Base-by-base conservation (phyloP, 2,329 filamentous ascomycete species). In the Pestalotiopsis sp. region DNA sequence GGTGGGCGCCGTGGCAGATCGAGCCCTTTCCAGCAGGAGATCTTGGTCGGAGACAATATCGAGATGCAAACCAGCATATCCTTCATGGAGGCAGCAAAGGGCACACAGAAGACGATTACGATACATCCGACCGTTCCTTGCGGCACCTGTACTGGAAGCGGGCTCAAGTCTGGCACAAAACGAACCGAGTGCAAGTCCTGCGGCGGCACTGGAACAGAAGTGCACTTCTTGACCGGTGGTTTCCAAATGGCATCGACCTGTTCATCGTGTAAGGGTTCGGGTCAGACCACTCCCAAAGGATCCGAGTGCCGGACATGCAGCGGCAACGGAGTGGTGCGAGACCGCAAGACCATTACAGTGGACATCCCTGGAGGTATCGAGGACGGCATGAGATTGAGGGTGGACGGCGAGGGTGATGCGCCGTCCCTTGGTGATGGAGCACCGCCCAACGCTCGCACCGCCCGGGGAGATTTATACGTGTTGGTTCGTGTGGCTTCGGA, bases 161-260 rank as follows among this genome's bases (percentile, higher is more conserved):
- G 96, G 0, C 76, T 98, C 80, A 98, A 97, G 84, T 81, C 90
- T 69, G 95, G 95, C 12, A 88, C 91, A 13, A 90, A 92, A 80
- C 87, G 90, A 74, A 85, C 89, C 27, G 84, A 90, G 70, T 99
- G 96, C 81, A 91, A 90, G 78, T 84, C 88, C 66, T 99, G 96
- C 79, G 91, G 92, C 70, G 96, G 96, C 17, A 94, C 94, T 1
- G 96, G 96, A 65, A 93, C 92, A 49, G 87, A 93, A 68, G 91
- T 98, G 63, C 94, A 97, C 80, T 92, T 94, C 77, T 92, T 98
- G 88, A 91, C 93, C 74, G 94, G 94, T 67, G 95, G 94, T 27
- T 98, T 99, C 83, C 95, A 98, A 83, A 95, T 99, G 91, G 93
- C 93, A 4, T 93, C 93, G 70, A 97, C 94, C 1, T 99, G 96